Evolutionary conservation across 2,329 filamentous ascomycete genomes (phyloP).

Genomic region (Samsoniella hepiali): DNA sequence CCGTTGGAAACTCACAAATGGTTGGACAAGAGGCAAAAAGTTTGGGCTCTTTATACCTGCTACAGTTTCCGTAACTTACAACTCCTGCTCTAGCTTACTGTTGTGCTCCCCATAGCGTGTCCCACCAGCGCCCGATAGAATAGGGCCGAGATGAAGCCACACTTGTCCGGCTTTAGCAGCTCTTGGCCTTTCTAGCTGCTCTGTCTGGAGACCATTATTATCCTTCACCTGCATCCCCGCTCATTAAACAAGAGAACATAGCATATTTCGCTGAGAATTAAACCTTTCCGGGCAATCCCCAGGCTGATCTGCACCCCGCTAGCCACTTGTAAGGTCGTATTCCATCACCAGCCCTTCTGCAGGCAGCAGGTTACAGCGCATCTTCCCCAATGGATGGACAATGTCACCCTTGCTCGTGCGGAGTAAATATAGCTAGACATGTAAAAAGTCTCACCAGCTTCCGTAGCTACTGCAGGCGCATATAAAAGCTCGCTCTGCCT

Average conservation of each 20-base stretch:
- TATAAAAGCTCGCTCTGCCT: constrained; percentile 4
- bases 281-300: background rate
- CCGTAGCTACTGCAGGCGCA: background rate
- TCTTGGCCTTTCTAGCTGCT: background rate
- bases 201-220: background rate
- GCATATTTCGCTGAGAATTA: background rate
- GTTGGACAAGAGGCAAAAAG: background rate
- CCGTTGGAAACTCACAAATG: no score
- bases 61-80: background rate
- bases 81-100: background rate
- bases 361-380: background rate
- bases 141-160: constrained; percentile 16
- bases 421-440: background rate
- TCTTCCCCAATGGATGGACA: constrained; percentile 2
- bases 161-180: background rate
- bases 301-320: background rate
- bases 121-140: background rate
- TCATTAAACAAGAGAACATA: background rate
- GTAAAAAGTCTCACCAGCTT: background rate
- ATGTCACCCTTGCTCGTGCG: background rate
- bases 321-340: constrained; percentile 7
- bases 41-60: background rate
- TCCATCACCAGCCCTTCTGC: background rate
- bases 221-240: background rate
- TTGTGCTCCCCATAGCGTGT: background rate